A percentile compares a stretch with the other conserved stretches of the same genome.
Evolutionary conservation across 139 green algal genomes (phyloP).

Genomic region (Pleodorina starrii): DNA sequence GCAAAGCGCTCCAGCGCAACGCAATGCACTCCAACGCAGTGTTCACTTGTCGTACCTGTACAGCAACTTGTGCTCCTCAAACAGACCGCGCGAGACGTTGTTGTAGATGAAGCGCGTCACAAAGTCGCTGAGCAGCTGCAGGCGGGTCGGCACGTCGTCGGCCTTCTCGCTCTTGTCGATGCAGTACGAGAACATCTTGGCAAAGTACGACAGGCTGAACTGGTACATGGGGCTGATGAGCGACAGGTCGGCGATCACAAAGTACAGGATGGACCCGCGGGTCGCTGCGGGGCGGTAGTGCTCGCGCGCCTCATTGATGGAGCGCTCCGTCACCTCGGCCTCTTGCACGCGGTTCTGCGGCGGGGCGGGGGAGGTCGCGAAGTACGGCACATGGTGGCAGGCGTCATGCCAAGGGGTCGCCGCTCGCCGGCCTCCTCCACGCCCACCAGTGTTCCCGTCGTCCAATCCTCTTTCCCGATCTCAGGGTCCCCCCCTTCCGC

Average conservation of each 20-base stretch:
- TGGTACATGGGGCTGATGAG: conserved; percentile 91
- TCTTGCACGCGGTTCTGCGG: conserved; percentile 81
- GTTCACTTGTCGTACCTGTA: too few species aligned
- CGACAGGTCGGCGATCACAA: conserved; percentile 83
- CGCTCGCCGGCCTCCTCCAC: too few species aligned
- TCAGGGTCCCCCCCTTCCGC: too few species aligned
- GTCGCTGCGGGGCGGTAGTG: conserved; percentile 81
- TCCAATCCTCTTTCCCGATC: too few species aligned
- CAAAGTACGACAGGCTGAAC: conserved; percentile 87
- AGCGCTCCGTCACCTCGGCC: conserved; percentile 85
- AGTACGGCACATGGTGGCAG: too few species aligned
- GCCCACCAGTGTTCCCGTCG: too few species aligned
- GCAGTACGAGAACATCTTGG: conserved; percentile 84
- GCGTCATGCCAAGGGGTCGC: too few species aligned
- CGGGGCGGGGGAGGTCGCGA: too few species aligned
- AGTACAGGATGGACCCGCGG: conserved; percentile 85
- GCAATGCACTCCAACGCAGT: too few species aligned
- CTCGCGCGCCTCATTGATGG: conserved; percentile 87
- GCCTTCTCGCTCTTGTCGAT: conserved; percentile 76
- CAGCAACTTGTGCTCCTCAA: conserved; percentile 89
- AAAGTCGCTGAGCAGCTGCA: conserved; percentile 78
- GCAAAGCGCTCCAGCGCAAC: too few species aligned
- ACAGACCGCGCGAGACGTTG: conserved; percentile 85
- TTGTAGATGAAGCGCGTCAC: conserved; percentile 86
- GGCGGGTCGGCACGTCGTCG: conserved; percentile 71